phyloP scores from a whole-genome alignment of 306 rosid species.

The Nissolia schottii region DNA sequence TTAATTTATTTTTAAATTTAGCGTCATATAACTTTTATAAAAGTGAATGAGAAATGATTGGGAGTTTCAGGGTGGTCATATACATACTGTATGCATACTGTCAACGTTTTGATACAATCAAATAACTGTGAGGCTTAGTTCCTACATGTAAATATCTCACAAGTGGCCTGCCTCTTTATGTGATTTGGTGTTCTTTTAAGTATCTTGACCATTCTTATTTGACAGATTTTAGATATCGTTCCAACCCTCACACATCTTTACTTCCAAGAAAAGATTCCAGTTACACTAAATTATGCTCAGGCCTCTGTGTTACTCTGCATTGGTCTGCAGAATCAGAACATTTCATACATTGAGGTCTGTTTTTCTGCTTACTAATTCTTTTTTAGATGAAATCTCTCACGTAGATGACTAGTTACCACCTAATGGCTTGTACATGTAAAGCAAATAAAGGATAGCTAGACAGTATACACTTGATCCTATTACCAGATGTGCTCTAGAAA shows the following conservation, averaged over 20 bases:
- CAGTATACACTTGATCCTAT: background rate
- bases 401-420: background rate
- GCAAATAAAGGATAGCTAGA: background rate
- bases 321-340: conserved; percentile 70
- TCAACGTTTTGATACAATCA: background rate
- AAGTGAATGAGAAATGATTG: background rate
- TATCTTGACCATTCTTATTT: conserved; percentile 13
- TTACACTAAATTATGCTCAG: conserved; percentile 61
- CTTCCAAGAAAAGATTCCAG: conserved; percentile 73
- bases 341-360: conserved; percentile 74
- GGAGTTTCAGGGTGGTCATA: background rate
- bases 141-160: background rate
- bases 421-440: background rate
- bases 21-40: background rate
- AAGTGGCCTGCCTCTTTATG: background rate
- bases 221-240: conserved; percentile 80
- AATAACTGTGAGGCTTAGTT: background rate
- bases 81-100: background rate
- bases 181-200: background rate
- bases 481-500: conserved; percentile 1
- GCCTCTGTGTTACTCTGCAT: conserved; percentile 86
- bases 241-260: conserved; percentile 59
- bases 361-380: conserved; percentile 11
- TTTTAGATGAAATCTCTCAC: conserved; percentile 7
- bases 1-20: background rate